These are phyloP conservation scores for Mayamaea pseudoterrestris DNA, from an alignment of 108 stramenopile genomes.

Conservation along the genomic window DNA sequence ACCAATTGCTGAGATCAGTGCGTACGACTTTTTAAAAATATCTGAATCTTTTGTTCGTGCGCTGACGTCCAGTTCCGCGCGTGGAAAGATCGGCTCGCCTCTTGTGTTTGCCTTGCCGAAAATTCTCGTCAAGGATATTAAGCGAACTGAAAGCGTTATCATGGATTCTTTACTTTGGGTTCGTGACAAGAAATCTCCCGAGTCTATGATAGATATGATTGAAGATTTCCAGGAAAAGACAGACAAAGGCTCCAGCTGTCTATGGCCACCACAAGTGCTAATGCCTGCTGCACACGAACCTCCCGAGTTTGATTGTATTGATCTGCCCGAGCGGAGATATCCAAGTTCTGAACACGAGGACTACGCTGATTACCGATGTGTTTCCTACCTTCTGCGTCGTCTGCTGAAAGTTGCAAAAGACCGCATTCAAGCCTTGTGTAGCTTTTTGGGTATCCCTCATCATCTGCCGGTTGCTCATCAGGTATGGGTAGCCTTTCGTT, in stretches of 20 bases:
- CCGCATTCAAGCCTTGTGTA: conserved; percentile 16
- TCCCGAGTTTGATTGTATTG: background rate
- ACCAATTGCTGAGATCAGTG: conserved; percentile 7
- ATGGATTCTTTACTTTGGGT: conserved; percentile 21
- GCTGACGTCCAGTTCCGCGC: background rate
- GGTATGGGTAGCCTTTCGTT: conserved; percentile 26
- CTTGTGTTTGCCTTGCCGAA: conserved; percentile 12
- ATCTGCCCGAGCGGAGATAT: background rate
- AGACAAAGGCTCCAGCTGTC: background rate
- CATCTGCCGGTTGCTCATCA: conserved; percentile 8
- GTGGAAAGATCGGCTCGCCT: background rate
- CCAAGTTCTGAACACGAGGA: conserved; percentile 7
- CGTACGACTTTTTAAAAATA: conserved; percentile 25
- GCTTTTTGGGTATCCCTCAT: conserved; percentile 8
- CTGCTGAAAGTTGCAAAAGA: conserved; percentile 12
- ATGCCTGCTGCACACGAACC: conserved; percentile 11
- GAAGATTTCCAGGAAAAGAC: conserved; percentile 7
- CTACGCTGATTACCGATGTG: conserved; percentile 11
- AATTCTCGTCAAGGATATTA: conserved; percentile 10
- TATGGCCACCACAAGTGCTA: conserved; percentile 23
- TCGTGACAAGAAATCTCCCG: background rate
- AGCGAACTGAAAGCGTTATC: conserved; percentile 9
- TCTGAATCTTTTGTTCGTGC: conserved; percentile 21
- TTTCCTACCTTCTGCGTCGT: conserved; percentile 18
- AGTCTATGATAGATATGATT: conserved; percentile 3